phyloP scores from a whole-genome alignment of 495 filamentous ascomycete species.

The Emericellopsis terricola region DNA sequence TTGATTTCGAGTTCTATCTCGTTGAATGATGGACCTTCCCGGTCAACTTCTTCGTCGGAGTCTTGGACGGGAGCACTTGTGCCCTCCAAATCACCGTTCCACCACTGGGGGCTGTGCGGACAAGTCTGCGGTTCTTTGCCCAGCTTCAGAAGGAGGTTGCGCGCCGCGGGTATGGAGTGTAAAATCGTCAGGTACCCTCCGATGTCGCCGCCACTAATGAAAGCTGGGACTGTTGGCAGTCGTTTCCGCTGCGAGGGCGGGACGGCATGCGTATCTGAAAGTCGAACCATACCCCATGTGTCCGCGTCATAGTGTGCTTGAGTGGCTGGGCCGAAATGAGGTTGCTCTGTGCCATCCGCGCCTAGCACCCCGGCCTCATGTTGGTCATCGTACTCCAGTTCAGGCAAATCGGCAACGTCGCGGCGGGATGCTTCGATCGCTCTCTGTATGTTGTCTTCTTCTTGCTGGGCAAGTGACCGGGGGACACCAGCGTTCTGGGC shows the following conservation, averaged over 20 bases:
- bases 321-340: conserved; percentile 55
- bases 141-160: conserved; percentile 52
- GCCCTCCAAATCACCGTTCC: conserved; percentile 73
- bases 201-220: conserved; percentile 41
- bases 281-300: conserved; percentile 55
- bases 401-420: conserved; percentile 12
- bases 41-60: too few relatives aligned
- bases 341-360: conserved; percentile 19
- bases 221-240: conserved; percentile 39
- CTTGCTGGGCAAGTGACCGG: conserved; percentile 28
- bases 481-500: too few relatives aligned
- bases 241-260: conserved; percentile 27
- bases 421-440: conserved; percentile 18
- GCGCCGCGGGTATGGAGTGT: conserved; percentile 66
- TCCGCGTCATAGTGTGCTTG: conserved; percentile 50
- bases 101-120: conserved; percentile 58
- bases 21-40: too few relatives aligned
- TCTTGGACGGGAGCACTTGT: too few relatives aligned
- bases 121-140: too few relatives aligned
- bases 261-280: conserved; percentile 4
- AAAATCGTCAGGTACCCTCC: conserved; percentile 53
- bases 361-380: too few relatives aligned
- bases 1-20: conserved; percentile 46
- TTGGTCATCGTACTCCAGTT: too few relatives aligned
- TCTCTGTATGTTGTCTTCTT: conserved; percentile 36